Evolutionary conservation across 2,329 filamentous ascomycete species (phyloP), one percentile per base, ranked within the genome.

Genomic region (Xylaria sp.): DNA sequence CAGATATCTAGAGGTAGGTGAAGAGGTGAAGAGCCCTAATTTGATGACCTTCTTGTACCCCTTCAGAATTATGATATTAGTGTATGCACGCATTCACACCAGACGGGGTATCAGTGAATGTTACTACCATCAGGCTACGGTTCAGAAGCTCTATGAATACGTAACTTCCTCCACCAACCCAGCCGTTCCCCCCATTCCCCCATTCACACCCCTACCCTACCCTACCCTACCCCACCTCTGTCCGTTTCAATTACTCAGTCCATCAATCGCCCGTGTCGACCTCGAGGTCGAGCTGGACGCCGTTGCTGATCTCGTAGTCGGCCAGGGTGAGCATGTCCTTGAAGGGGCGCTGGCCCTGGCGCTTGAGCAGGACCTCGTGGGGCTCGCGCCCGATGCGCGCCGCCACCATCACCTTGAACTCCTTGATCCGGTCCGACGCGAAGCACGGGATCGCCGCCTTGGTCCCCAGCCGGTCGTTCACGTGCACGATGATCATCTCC

Each of bases 391-490:
- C 93, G 65, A 97, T 95, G 59, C 89, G 84, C 39, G 90, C 90
- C 4, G 92, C 92, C 20, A 97, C 92, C 80, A 95, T 88, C 43
- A 92, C 87, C 76, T 97, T 97, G 76, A 97, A 91, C 56, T 92
- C 82, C 60, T 87, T 88, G 61, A 97, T 87, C 7, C 87, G 87
- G 74, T 97, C 93, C 2, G 86, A 89, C 0, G 90, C 87, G 52
- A 96, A 78, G 70, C 92, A 97, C 0, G 93, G 93, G 60, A 97
- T 94, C 48, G 90, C 89, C 16, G 92, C 91, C 68, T 96, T 96
- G n/a, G 93, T 97, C 11, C 93, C 93, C 34, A 97, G 78, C n/a
- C 93, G 84, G 73, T 97, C 93, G 71, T 97, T 97, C 68, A 97
- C 86, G 66, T 93, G 86, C 17, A 97, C 92, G 47, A 96, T 84